Percentiles rank a stretch among this genome's conserved stretches.
phyloP scores from a whole-genome alignment of 192 early-diverging fungal genomes.

The Podila horticola region DNA sequence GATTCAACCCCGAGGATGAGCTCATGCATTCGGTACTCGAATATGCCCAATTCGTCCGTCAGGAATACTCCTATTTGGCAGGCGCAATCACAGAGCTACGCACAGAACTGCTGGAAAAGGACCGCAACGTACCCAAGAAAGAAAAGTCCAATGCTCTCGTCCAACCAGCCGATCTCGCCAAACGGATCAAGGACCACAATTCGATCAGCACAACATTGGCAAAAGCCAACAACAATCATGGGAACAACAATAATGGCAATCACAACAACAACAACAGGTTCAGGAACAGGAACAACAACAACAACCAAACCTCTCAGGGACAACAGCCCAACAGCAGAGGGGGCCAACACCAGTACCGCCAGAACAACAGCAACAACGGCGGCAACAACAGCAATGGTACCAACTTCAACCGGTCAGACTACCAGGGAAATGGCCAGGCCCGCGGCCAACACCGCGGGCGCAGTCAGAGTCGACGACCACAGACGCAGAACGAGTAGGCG shows the following conservation, averaged over 20 bases:
- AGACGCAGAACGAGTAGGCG: constrained; percentile 22
- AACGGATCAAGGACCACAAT: constrained; percentile 3
- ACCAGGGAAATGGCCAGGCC: constrained; percentile 11
- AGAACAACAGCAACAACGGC: not conserved
- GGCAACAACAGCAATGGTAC: not conserved
- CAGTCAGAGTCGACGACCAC: not conserved
- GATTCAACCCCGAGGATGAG: not conserved
- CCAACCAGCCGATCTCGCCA: not conserved
- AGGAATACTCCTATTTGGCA: too few relatives aligned
- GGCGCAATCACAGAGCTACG: too few relatives aligned
- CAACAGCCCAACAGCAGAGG: too few relatives aligned
- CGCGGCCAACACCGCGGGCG: constrained; percentile 2
- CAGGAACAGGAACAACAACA: not conserved
- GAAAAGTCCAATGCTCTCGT: too few relatives aligned
- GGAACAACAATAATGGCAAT: constrained; percentile 5
- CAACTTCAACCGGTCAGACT: not conserved
- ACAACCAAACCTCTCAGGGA: not conserved
- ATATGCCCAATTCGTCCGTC: too few relatives aligned
- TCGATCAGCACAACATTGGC: not conserved
- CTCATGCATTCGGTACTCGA: not conserved
- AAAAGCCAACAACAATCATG: not conserved
- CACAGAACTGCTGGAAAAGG: too few relatives aligned
- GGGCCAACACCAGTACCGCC: not conserved
- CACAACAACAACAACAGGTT: not conserved
- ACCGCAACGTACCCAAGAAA: too few relatives aligned